phyloP scores from a whole-genome alignment of 805 yeast genomes.

The Myxozyma sirexii region DNA sequence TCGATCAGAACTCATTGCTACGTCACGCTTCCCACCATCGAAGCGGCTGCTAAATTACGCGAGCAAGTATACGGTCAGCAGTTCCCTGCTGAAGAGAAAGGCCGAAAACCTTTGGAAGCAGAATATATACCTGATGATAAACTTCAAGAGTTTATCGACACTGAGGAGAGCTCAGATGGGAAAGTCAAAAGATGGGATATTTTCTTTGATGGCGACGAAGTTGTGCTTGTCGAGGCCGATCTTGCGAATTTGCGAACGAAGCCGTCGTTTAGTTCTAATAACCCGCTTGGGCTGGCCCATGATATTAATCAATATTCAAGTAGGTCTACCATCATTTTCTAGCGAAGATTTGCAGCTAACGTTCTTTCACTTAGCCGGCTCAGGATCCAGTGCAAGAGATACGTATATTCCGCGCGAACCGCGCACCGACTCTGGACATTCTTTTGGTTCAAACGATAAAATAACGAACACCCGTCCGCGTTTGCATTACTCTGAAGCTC shows the following conservation, averaged over 20 bases:
- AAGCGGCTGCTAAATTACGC: conserved; percentile 18
- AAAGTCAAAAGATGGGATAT: conserved; percentile 23
- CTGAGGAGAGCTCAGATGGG: conserved; percentile 21
- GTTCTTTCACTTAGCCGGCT: no score
- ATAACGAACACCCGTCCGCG: conserved; percentile 19
- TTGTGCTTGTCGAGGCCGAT: conserved; percentile 18
- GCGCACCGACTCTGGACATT: neutral
- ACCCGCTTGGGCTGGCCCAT: conserved; percentile 14
- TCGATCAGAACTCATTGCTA: conserved; percentile 30
- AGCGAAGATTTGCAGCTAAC: no score
- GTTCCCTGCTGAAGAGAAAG: conserved; percentile 30
- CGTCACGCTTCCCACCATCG: conserved; percentile 8
- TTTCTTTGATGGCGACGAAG: conserved; percentile 4
- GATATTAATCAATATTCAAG: conserved; percentile 3
- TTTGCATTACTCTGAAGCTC: conserved; percentile 23
- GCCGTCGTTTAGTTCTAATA: neutral
- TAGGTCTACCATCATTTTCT: no score
- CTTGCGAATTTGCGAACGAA: neutral
- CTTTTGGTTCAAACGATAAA: neutral
- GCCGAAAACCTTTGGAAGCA: conserved; percentile 15
- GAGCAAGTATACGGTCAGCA: conserved; percentile 18
- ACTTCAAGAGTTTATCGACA: conserved; percentile 19
- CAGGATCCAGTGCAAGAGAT: neutral
- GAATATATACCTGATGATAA: conserved; percentile 25
- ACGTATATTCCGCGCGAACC: neutral